Base-by-base conservation (phyloP, 306 rosid species). In the Sophora flavescens region DNA sequence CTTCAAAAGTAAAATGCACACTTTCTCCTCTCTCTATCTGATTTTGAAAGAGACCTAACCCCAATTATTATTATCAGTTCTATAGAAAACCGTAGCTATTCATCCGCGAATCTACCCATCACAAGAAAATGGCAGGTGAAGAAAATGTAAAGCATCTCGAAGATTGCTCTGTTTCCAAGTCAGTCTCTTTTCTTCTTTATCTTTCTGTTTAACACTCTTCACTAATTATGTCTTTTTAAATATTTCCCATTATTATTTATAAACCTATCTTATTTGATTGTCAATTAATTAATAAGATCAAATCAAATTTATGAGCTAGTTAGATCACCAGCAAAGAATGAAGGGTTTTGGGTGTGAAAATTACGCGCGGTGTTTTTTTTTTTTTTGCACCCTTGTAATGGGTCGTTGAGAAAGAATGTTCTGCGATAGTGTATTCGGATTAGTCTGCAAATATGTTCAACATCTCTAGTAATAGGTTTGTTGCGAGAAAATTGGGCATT, bases 161-260 rank as follows among this genome's bases (percentile, higher is more conserved):
- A 76, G 97, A 94, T 14, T 91, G 98, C 80, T 90, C 98, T 1
- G 97, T 94, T 67, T 82, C 97, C 82, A 91, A 94, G 97, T 91
- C 15, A 80, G 91, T 83, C 17, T 9, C 68, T 39, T 64, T 53
- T 45, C 32, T 32, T 44, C 8, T 5, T 65, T 7, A 28, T 76
- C 47, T 41, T 5, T 68, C 6, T 5, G 57, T 74, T 69, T 47
- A 28, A 47, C 59, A 28, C 28, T 54, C 18, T 53, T 3, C 6
- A 3, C 3, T 69, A 0, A 14, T 6, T 16, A 6, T 77, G 12
- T 38, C 7, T 75, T 38, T 11, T 14, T 28, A 17, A 16, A 48
- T 39, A 18, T 45, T 82, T 73, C 16, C 33, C 18, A 5, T 2
- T 53, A 47, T 76, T 61, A 13, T 58, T 51, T 36, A 41, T 68